Evolutionary conservation across 106 monocot genomes (phyloP).

Genomic region (Acorus gramineus): DNA sequence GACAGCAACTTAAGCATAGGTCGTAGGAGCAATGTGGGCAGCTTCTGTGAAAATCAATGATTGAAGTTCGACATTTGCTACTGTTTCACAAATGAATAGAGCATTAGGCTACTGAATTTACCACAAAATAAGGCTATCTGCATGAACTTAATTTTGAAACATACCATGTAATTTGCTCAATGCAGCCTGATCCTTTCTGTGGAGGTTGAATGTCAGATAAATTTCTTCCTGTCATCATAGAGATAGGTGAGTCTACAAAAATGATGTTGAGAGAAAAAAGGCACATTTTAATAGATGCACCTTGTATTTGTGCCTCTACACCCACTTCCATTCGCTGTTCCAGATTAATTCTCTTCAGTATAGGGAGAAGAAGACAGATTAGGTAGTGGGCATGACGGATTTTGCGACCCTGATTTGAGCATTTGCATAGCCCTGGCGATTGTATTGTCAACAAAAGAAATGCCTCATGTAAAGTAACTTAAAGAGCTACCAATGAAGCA

Average conservation of each 20-base stretch:
- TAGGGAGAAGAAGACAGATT: conserved; percentile 34
- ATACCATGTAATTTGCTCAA: conserved; percentile 40
- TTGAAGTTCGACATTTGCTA: conserved; percentile 26
- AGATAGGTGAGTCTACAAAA: conserved; percentile 3
- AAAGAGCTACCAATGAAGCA: not conserved
- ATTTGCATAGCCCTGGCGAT: conserved; percentile 17
- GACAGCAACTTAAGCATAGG: conserved; percentile 44
- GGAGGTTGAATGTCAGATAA: conserved; percentile 30
- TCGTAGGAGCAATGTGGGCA: conserved; percentile 48
- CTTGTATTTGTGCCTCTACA: conserved; percentile 49
- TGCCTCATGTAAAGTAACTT: too few relatives aligned
- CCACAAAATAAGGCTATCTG: too few relatives aligned
- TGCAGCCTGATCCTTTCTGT: conserved; percentile 17
- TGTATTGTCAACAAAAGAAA: too few relatives aligned
- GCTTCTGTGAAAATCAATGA: conserved; percentile 33
- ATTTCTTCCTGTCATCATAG: conserved; percentile 25
- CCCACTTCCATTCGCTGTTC: conserved; percentile 49
- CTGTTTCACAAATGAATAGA: conserved; percentile 19
- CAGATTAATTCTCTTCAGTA: conserved; percentile 22
- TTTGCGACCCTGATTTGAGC: conserved; percentile 9
- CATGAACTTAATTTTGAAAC: not conserved
- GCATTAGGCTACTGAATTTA: not conserved
- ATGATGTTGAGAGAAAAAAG: not conserved
- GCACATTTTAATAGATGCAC: conserved; percentile 13
- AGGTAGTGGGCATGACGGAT: conserved; percentile 18